A percentile compares a stretch with the other conserved stretches of the same genome.
Conservation (phyloP, 108 stramenopile genomes). For the Pseudonitzschia pungens region DNA sequence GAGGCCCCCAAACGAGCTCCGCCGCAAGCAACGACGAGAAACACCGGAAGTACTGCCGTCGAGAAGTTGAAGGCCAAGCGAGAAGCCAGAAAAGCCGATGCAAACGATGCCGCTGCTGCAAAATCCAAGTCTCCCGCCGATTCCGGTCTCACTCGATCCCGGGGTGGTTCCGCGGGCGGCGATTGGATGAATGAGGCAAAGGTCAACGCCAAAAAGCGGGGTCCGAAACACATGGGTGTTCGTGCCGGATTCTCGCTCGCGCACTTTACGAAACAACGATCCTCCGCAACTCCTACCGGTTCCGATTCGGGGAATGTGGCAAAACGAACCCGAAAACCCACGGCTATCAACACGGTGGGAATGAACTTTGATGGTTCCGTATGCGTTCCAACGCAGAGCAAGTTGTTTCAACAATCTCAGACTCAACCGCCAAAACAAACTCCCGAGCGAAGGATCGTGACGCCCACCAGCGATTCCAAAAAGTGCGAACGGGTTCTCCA, state of each 20-base stretch:
- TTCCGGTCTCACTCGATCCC: not conserved
- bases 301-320: not conserved
- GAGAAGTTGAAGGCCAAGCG: not conserved
- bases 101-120: not conserved
- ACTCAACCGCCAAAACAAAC: not conserved
- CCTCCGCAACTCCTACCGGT: not conserved
- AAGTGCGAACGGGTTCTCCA: slow-evolving; percentile 31
- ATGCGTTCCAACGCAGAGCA: slow-evolving; percentile 59
- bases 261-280: not conserved
- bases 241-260: slow-evolving; percentile 2
- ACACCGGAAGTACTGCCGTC: not conserved
- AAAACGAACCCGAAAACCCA: not conserved
- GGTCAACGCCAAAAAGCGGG: not conserved
- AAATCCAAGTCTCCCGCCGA: not conserved
- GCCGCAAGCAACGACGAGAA: not conserved
- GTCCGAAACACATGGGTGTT: not conserved
- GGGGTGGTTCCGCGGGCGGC: not conserved
- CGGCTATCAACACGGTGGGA: slow-evolving; percentile 8
- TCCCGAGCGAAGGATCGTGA: not conserved
- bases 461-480: not conserved
- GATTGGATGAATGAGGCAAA: slow-evolving; percentile 28
- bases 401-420: slow-evolving; percentile 29
- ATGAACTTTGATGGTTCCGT: slow-evolving; percentile 67
- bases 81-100: not conserved
- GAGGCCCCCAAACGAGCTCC: not conserved